Conservation (phyloP, 2,329 filamentous ascomycete species). For the Scedosporium dehoogii region DNA sequence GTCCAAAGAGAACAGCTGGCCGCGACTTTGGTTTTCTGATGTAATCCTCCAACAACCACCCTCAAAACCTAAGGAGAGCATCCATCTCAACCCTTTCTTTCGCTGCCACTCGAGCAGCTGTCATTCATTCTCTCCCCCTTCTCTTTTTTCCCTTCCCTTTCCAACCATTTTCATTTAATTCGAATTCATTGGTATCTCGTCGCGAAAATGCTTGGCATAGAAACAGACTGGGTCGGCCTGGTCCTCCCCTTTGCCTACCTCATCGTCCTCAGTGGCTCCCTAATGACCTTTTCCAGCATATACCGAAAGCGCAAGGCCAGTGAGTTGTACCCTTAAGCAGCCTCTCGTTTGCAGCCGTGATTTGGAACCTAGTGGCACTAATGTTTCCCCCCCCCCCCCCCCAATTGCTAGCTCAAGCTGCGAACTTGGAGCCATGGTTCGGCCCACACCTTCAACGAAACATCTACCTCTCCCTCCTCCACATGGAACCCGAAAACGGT, state of each 20-base stretch:
- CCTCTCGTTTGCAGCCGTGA: not conserved
- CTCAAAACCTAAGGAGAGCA: not conserved
- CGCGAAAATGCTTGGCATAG: conserved; percentile 38
- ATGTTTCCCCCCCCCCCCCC: not conserved
- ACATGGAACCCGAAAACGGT: conserved; percentile 56
- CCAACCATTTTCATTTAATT: not conserved
- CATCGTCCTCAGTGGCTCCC: conserved; percentile 72
- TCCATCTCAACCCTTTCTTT: conserved; percentile 5
- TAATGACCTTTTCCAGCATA: conserved; percentile 84
- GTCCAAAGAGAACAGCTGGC: conserved; percentile 6
- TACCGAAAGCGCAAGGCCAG: conserved; percentile 87
- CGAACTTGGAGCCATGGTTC: conserved; percentile 91
- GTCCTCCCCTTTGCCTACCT: conserved; percentile 84
- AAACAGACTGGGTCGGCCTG: conserved; percentile 73
- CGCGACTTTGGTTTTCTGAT: conserved; percentile 3
- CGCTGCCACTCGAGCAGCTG: conserved; percentile 2
- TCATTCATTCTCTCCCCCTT: not conserved
- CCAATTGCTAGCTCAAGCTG: conserved; percentile 52
- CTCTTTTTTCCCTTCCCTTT: not conserved
- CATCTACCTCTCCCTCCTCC: conserved; percentile 85
- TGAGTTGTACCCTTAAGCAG: conserved; percentile 29
- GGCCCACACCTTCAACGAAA: conserved; percentile 82
- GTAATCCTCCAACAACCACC: not conserved
- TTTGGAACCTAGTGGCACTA: conserved; percentile 10
- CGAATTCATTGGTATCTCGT: not conserved